Base-by-base conservation (phyloP, 225 moss, liverwort and hornwort species). In the Asterella californica region DNA sequence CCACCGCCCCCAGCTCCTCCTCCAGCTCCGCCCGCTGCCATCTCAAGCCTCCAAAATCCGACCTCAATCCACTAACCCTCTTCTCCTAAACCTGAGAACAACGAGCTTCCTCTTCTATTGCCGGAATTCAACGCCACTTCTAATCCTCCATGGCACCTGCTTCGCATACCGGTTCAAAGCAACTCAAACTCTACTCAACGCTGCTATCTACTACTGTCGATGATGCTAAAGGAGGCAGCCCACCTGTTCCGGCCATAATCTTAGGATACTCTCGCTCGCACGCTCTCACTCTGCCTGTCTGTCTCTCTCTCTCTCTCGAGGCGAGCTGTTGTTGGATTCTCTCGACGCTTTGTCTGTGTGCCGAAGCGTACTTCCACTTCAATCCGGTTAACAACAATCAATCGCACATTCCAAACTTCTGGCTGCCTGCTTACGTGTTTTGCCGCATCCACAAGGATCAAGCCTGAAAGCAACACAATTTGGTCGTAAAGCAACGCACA, bases 1-100 rank as follows among this genome's bases (percentile, higher is more conserved):
- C 79, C 83, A 33, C 83, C 83, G 37, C 80, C 83, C 21, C 80
- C 84, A 15, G 79, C 82, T 29, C 85, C 82, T 70, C 77, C 83
- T 50, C 82, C 82, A 34, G 70, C 86, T 84, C 84, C 87, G 62
- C 79, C 84, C 61, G 85, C 83, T 78, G 87, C 87, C 87, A 88
- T 88, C 85, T 84, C 67, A 80, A 66, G 49, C 69, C 80, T 81
- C 65, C 80, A 77, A 80, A 80, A 63, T 76, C 63, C 70, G 59
- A 72, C 80, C 81, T 81, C 79, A 80, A 78, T 63, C 78, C 83
- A 48, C n/a, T 65, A 76, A 46, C 21, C 74, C 55, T 36, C 67
- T 60, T 11, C 34, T 75, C 69, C 79, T 82, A 79, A 32, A 48
- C 32, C 61, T 64, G 33, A 78, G 32, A 34, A 82, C 59, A 54